Conservation (phyloP, 2,329 filamentous ascomycete species). For the Fusarium albidum region DNA sequence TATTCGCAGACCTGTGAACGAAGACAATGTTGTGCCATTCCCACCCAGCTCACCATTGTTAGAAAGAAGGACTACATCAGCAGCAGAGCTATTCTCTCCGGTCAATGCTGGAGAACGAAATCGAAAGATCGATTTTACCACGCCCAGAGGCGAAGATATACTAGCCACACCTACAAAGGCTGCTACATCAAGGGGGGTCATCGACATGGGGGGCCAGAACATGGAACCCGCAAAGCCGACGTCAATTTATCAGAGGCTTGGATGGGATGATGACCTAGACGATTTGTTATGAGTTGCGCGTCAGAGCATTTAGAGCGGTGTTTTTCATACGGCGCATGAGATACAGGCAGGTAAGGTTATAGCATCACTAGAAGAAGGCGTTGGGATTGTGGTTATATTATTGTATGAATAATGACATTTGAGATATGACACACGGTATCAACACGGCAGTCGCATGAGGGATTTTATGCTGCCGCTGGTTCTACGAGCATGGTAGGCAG, state of each 20-base stretch:
- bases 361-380: constrained; percentile 35
- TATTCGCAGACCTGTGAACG: constrained; percentile 38
- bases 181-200: constrained; percentile 21
- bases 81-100: constrained; percentile 24
- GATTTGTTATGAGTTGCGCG: constrained; percentile 48
- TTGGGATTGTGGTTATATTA: constrained; percentile 29
- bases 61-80: constrained; percentile 33
- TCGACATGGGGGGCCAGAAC: constrained; percentile 12
- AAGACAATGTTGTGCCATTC: constrained; percentile 38
- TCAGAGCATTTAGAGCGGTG: constrained; percentile 33
- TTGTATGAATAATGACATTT: constrained; percentile 36
- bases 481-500: constrained; percentile 73
- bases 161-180: constrained; percentile 52
- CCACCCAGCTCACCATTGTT: constrained; percentile 49
- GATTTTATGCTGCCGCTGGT: constrained; percentile 39
- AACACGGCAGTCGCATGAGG: constrained; percentile 18
- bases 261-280: constrained; percentile 67
- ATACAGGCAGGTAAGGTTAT: constrained; percentile 26
- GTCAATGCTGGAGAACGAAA: constrained; percentile 23
- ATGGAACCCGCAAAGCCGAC: constrained; percentile 38
- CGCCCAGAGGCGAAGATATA: constrained; percentile 33
- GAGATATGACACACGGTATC: constrained; percentile 33
- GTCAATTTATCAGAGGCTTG: constrained; percentile 63
- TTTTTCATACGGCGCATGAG: constrained; percentile 33
- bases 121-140: constrained; percentile 27